Base-by-base conservation (phyloP, 345 rosid genomes). In the Camelina sativa region DNA sequence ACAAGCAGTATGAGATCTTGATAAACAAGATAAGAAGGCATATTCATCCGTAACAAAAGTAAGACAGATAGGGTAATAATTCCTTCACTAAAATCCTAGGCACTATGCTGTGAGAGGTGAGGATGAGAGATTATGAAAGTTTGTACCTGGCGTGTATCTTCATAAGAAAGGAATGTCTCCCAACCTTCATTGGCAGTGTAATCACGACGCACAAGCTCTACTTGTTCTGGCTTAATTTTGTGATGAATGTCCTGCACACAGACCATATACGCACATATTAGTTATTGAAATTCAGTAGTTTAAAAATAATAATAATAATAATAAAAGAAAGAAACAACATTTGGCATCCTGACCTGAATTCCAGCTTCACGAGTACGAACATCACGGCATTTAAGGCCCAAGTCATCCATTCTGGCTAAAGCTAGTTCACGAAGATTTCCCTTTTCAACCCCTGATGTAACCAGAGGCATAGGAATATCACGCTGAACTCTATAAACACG, bases 301-400 rank as follows among this genome's bases (percentile, higher is more conserved):
- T n/a, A n/a, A 58, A 22, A 9, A 51, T 64, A 57, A 75, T n/a
- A n/a, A n/a, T n/a, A n/a, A n/a, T n/a, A n/a, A n/a, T n/a, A 9
- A 20, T 1, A 32, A 1, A 67, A 56, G 15, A 22, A 66, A 40
- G 6, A 46, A 72, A 38, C 47, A 35, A 17, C 10, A 38, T 64
- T 11, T 56, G 40, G 25, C 28, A 43, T 43, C 41, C 4, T 22
- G n/a, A 88, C 99, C 93, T 95, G 97, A 73, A 96, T 96, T 79
- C 99, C 99, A 71, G 99, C 99, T 82, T 96, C 99, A 51, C 96
- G 97, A 51, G 97, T 89, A 46, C 97, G 90, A 61, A 96, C 99
- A 87, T 96, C 98, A 62, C 98, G 97, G 75, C 99, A 96, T 72
- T 96, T 96, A 72, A 89, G 84, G 63, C 99, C 97, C 80, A 96